Evolutionary conservation across 768 basidiomycete species (phyloP).

Genomic region (Pholiota conissans): DNA sequence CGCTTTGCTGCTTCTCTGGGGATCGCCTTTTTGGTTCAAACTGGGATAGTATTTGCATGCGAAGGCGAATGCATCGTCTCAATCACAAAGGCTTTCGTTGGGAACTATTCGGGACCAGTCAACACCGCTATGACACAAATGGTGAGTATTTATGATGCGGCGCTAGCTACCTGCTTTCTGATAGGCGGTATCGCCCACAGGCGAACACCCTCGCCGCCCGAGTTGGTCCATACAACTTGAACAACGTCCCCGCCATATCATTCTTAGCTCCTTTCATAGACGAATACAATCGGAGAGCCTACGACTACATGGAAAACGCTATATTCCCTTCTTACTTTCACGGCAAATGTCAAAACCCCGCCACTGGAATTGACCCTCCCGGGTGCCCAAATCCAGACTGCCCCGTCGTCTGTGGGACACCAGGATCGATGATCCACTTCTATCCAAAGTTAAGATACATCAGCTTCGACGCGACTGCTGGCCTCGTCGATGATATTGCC

Average conservation of each 20-base stretch:
- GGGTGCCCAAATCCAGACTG: constrained; percentile 84
- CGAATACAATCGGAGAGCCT: constrained; percentile 46
- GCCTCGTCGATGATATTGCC: constrained; percentile 32
- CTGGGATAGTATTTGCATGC: constrained; percentile 49
- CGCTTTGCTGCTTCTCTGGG: neutral
- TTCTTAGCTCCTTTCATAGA: constrained; percentile 48
- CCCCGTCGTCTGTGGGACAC: constrained; percentile 76
- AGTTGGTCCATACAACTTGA: constrained; percentile 11
- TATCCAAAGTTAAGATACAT: constrained; percentile 49
- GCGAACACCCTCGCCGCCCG: constrained; percentile 19
- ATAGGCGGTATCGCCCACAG: constrained; percentile 14
- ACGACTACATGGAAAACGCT: constrained; percentile 45
- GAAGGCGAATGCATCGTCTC: constrained; percentile 68
- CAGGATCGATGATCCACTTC: constrained; percentile 77
- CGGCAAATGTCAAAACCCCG: constrained; percentile 61
- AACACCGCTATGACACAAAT: constrained; percentile 35
- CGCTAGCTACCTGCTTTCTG: neutral
- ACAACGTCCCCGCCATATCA: constrained; percentile 12
- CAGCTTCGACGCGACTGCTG: constrained; percentile 43
- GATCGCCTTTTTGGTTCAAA: constrained; percentile 18
- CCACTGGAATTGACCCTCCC: constrained; percentile 52
- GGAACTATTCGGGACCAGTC: constrained; percentile 49
- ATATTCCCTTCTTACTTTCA: constrained; percentile 76
- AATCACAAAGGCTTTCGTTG: constrained; percentile 56
- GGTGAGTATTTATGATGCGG: constrained; percentile 32